phyloP scores from a whole-genome alignment of 1,284 basidiomycete genomes.

The Malassezia obtusa region DNA sequence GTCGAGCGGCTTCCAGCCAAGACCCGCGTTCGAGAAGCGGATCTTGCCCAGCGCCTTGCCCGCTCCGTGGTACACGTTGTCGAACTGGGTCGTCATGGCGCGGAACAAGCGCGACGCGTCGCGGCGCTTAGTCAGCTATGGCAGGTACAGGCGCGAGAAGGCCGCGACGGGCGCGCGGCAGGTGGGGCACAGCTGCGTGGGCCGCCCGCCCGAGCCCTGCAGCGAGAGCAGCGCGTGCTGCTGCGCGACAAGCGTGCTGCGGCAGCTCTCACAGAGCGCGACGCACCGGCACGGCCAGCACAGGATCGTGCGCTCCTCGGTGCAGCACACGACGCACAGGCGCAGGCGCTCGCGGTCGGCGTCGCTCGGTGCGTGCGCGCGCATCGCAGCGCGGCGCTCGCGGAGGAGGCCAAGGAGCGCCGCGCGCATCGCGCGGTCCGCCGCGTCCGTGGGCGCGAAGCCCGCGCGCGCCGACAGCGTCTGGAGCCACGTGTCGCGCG shows the following conservation, averaged over 20 bases:
- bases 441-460: background rate
- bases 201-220: background rate
- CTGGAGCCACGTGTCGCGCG: background rate
- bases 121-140: constrained; percentile 20
- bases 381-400: background rate
- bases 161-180: constrained; percentile 34
- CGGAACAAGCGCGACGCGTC: constrained; percentile 8
- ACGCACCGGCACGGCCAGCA: constrained; percentile 46
- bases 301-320: constrained; percentile 31
- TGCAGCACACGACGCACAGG: constrained; percentile 26
- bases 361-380: background rate
- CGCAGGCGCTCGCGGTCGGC: constrained; percentile 18
- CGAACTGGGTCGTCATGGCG: constrained; percentile 60
- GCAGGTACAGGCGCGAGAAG: constrained; percentile 32
- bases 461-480: background rate
- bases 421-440: constrained; percentile 1
- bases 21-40: constrained; percentile 37
- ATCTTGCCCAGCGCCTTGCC: constrained; percentile 64
- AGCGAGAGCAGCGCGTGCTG: constrained; percentile 1
- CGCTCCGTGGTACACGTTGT: constrained; percentile 67
- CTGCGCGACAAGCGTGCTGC: constrained; percentile 30
- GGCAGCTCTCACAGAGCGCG: constrained; percentile 39
- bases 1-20: constrained; percentile 40
- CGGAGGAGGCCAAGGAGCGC: constrained; percentile 4
- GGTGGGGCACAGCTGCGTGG: constrained; percentile 30